Conservation (phyloP, 352 stramenopile species). For the Globisporangium orthogonon region DNA sequence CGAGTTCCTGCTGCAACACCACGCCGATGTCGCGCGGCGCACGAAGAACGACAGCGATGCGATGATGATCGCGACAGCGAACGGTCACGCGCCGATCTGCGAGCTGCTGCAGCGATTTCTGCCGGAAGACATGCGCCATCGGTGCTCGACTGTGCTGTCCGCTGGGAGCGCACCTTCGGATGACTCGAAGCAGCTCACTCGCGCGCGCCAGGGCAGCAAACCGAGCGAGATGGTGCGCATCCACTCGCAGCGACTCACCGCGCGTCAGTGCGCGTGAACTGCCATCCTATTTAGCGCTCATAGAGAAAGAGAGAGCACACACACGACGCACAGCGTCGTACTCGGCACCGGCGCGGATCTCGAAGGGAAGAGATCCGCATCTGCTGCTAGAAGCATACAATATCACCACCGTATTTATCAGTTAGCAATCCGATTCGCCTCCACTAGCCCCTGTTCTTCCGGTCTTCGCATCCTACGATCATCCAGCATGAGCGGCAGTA, state of each 20-base stretch:
- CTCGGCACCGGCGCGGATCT: neutral
- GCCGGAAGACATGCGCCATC: slow-evolving; percentile 12
- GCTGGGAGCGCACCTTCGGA: slow-evolving; percentile 2
- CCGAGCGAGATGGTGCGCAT: slow-evolving; percentile 31
- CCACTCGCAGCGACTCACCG: slow-evolving; percentile 26
- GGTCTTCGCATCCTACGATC: no score
- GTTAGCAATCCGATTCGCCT: no score
- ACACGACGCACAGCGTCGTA: neutral
- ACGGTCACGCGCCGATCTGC: slow-evolving; percentile 58
- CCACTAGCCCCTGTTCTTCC: neutral
- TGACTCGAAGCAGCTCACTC: slow-evolving; percentile 18
- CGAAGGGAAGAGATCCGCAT: slow-evolving; percentile 10
- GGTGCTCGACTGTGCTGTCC: slow-evolving; percentile 11
- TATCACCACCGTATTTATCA: slow-evolving; percentile 2
- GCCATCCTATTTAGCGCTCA: neutral
- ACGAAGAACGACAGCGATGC: slow-evolving; percentile 77
- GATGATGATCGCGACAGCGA: slow-evolving; percentile 64
- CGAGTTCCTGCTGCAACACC: slow-evolving; percentile 56
- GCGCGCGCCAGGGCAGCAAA: slow-evolving; percentile 27
- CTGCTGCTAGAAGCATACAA: neutral
- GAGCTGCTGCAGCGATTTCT: slow-evolving; percentile 52
- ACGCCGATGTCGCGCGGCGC: slow-evolving; percentile 55
- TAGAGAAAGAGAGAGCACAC: neutral
- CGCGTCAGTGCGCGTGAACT: slow-evolving; percentile 13
- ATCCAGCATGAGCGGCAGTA: no score